Conservation (phyloP, 2,329 filamentous ascomycete species). For the Lasiodiplodia gonubiensis region DNA sequence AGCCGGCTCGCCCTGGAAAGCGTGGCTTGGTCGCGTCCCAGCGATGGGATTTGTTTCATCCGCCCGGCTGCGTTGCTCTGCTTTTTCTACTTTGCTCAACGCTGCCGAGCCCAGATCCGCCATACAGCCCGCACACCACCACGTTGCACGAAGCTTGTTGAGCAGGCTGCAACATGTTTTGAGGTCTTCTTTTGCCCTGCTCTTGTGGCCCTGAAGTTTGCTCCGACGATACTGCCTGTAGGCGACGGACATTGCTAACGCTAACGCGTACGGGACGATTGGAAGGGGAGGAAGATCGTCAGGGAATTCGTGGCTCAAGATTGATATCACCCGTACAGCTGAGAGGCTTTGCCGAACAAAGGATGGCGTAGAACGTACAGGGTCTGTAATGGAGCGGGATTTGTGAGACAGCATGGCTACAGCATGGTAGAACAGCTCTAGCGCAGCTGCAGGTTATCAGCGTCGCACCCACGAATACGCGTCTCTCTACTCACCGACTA, state of each 20-base stretch:
- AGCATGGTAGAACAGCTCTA: conserved; percentile 63
- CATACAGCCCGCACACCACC: conserved; percentile 55
- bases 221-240: conserved; percentile 63
- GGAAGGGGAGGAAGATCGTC: conserved; percentile 58
- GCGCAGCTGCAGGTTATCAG: conserved; percentile 24
- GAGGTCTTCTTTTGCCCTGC: conserved; percentile 53
- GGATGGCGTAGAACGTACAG: conserved; percentile 56
- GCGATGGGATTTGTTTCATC: neutral
- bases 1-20: neutral
- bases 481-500: conserved; percentile 41
- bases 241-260: conserved; percentile 61
- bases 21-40: conserved; percentile 15
- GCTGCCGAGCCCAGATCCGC: conserved; percentile 49
- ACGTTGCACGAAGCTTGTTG: conserved; percentile 51
- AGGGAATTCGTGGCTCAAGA: conserved; percentile 54
- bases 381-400: conserved; percentile 50
- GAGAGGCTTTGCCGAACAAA: conserved; percentile 61
- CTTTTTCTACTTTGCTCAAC: conserved; percentile 42
- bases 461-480: neutral
- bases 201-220: conserved; percentile 54
- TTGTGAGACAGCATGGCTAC: conserved; percentile 64
- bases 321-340: conserved; percentile 61
- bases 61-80: conserved; percentile 33
- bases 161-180: conserved; percentile 52
- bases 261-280: conserved; percentile 61